A percentile compares a stretch with the other conserved stretches of the same genome.
These are phyloP conservation scores for Talaromyces liani DNA, from an alignment of 495 filamentous ascomycete genomes.

Conservation along the genomic window DNA sequence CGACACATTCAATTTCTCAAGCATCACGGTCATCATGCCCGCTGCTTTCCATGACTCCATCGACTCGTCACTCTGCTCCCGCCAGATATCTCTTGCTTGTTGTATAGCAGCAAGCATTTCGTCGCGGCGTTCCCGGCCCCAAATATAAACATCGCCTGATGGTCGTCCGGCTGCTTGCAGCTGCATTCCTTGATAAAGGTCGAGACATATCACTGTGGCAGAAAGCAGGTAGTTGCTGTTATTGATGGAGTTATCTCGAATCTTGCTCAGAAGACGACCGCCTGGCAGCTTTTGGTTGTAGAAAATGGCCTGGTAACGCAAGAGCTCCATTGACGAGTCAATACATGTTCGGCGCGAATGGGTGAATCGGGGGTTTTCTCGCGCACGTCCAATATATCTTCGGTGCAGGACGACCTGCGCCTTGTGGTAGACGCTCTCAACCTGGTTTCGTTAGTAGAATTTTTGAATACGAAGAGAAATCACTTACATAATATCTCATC, in stretches of 20 bases:
- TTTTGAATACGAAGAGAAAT: too few relatives aligned
- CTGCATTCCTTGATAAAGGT: conserved; percentile 49
- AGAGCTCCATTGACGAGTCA: conserved; percentile 74
- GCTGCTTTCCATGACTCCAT: conserved; percentile 85
- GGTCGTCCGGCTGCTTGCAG: conserved; percentile 28
- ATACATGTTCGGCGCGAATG: conserved; percentile 82
- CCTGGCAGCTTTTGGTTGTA: conserved; percentile 64
- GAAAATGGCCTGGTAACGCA: conserved; percentile 69
- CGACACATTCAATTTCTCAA: conserved; percentile 58
- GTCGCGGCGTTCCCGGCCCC: conserved; percentile 59
- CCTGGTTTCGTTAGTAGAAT: conserved; percentile 19
- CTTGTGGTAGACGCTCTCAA: conserved; percentile 89
- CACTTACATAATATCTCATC: conserved; percentile 59
- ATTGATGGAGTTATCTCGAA: conserved; percentile 68
- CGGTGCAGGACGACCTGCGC: conserved; percentile 82
- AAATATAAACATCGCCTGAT: conserved; percentile 53
- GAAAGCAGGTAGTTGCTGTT: conserved; percentile 82
- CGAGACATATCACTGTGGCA: conserved; percentile 81
- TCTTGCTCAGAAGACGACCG: conserved; percentile 65
- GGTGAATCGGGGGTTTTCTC: conserved; percentile 73
- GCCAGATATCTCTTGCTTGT: conserved; percentile 70
- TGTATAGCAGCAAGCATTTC: conserved; percentile 73
- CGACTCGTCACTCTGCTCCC: conserved; percentile 61
- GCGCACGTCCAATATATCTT: conserved; percentile 69
- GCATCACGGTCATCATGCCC: conserved; percentile 68